Evolutionary conservation across 2,329 filamentous ascomycete species (phyloP).

Genomic region (Fonsecaea pedrosoi): DNA sequence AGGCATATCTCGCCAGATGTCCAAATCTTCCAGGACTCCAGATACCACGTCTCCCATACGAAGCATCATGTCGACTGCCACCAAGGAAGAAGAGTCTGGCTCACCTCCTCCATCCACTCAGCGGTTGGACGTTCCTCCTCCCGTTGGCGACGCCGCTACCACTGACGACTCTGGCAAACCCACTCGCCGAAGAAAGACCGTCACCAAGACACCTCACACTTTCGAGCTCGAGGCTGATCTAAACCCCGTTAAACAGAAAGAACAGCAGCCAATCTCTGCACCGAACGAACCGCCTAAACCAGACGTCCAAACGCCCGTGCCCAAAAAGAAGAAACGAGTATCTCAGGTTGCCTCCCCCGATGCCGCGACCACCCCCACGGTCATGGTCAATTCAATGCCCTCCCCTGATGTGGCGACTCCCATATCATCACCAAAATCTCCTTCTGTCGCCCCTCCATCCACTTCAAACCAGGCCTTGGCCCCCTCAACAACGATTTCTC

Average conservation of each 20-base stretch:
- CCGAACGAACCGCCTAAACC: slow-evolving; percentile 15
- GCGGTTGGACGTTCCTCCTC: slow-evolving; percentile 24
- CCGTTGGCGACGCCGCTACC: slow-evolving; percentile 19
- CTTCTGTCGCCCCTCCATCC: neutral
- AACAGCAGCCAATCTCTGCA: slow-evolving; percentile 21
- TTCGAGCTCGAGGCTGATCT: slow-evolving; percentile 35
- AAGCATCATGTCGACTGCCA: slow-evolving; percentile 13
- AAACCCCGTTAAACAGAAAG: slow-evolving; percentile 26
- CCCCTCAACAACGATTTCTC: slow-evolving; percentile 11
- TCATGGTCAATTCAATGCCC: slow-evolving; percentile 25
- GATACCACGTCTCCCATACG: slow-evolving; percentile 27
- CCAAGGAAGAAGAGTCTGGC: slow-evolving; percentile 19
- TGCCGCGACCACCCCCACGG: slow-evolving; percentile 6
- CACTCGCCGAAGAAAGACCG: slow-evolving; percentile 33
- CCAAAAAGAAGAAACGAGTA: slow-evolving; percentile 36
- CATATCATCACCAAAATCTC: slow-evolving; percentile 9
- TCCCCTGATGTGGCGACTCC: slow-evolving; percentile 22
- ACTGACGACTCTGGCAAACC: slow-evolving; percentile 29
- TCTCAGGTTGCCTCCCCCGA: slow-evolving; percentile 24
- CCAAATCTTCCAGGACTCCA: slow-evolving; percentile 29
- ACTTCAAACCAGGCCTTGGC: slow-evolving; percentile 6
- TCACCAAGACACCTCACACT: slow-evolving; percentile 35
- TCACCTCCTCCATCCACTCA: slow-evolving; percentile 22
- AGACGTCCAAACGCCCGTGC: slow-evolving; percentile 19
- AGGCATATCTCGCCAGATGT: slow-evolving; percentile 29